Evolutionary conservation across 768 basidiomycete species (phyloP).

Genomic region (Tylopilus rubrobrunneus): DNA sequence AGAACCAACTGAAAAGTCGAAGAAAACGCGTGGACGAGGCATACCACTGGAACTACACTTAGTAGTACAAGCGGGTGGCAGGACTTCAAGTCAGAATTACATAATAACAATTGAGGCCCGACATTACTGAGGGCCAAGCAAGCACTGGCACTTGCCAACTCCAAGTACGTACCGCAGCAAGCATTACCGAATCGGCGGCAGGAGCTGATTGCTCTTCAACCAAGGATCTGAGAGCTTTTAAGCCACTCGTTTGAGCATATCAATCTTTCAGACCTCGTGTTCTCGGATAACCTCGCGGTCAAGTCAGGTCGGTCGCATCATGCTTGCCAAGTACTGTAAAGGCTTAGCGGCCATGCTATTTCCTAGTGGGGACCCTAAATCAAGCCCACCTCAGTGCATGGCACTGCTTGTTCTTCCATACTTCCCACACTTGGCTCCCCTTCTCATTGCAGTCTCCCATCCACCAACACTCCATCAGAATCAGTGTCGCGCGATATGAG

Average conservation of each 20-base stretch:
- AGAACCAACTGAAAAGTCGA: slow-evolving; percentile 57
- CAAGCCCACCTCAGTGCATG: slow-evolving; percentile 5
- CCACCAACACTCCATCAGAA: background rate
- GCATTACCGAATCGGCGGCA: background rate
- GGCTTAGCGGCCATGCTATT: slow-evolving; percentile 3
- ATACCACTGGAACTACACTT: slow-evolving; percentile 24
- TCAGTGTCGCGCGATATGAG: slow-evolving; percentile 43
- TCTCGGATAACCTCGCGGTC: background rate
- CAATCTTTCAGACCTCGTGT: background rate
- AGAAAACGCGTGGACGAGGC: slow-evolving; percentile 61
- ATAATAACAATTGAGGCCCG: slow-evolving; percentile 1
- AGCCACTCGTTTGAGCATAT: background rate
- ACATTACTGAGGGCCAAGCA: background rate
- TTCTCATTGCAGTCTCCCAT: slow-evolving; percentile 10
- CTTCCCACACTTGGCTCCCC: slow-evolving; percentile 22
- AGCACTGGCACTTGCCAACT: background rate
- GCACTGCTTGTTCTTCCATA: slow-evolving; percentile 12
- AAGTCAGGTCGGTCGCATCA: slow-evolving; percentile 3
- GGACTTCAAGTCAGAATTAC: slow-evolving; percentile 3
- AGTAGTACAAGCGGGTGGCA: too few relatives aligned
- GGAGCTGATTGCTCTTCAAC: background rate
- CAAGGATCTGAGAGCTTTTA: background rate
- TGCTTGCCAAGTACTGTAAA: background rate
- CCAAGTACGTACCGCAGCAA: background rate
- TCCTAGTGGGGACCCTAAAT: slow-evolving; percentile 2